These are phyloP conservation scores for Phytophthora colocasiae DNA, from an alignment of 352 stramenopile species.

Conservation along the genomic window DNA sequence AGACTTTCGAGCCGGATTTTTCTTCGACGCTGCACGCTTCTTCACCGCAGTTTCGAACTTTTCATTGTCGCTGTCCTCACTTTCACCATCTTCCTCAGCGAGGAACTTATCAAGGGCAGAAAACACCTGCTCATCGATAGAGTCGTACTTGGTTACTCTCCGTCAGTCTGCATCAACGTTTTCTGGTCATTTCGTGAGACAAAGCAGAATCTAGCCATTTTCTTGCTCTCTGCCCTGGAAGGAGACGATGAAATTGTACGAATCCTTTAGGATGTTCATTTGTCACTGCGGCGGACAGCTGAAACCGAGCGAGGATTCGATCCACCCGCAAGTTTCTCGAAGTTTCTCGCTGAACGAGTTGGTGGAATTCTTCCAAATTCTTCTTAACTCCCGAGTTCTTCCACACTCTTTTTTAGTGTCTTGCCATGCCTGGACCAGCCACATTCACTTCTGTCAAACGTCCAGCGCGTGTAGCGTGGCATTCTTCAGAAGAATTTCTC, in stretches of 20 bases:
- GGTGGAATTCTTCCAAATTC: slow-evolving; percentile 4
- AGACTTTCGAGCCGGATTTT: background rate
- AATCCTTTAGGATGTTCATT: slow-evolving; percentile 16
- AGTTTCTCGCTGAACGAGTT: slow-evolving; percentile 13
- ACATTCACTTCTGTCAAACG: slow-evolving; percentile 19
- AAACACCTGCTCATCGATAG: slow-evolving; percentile 23
- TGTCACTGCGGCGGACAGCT: background rate
- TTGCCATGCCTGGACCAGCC: slow-evolving; percentile 24
- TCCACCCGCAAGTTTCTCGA: slow-evolving; percentile 12
- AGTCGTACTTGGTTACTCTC: slow-evolving; percentile 15
- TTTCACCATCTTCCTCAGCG: background rate
- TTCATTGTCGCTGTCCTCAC: slow-evolving; percentile 21
- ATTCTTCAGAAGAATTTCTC: background rate
- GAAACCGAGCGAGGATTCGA: slow-evolving; percentile 4
- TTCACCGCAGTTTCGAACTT: slow-evolving; percentile 13
- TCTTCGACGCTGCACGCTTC: slow-evolving; percentile 1
- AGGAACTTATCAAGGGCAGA: slow-evolving; percentile 13
- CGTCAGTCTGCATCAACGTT: slow-evolving; percentile 29
- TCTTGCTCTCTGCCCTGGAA: slow-evolving; percentile 10
- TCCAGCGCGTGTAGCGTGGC: background rate
- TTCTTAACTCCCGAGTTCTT: slow-evolving; percentile 1
- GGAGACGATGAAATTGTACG: slow-evolving; percentile 19
- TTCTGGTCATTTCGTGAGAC: slow-evolving; percentile 13
- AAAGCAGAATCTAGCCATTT: slow-evolving; percentile 23
- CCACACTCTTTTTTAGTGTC: slow-evolving; percentile 1